Base-by-base conservation (phyloP, 108 stramenopile genomes). In the Ochromonas danica region DNA sequence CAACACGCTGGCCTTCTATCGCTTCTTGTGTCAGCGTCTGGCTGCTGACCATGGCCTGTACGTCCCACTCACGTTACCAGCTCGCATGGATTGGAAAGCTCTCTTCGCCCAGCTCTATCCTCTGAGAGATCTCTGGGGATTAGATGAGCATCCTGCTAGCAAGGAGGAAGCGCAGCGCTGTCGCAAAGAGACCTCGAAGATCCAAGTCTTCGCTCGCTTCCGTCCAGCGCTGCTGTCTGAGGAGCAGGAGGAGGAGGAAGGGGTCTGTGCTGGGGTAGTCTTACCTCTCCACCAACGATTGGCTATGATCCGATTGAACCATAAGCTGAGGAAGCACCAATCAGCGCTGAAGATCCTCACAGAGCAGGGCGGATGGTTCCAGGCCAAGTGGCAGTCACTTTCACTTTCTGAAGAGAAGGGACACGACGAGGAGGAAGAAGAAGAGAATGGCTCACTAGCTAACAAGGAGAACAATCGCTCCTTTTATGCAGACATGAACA, bases 221-320 rank as follows among this genome's bases (percentile, higher is more conserved):
- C 36, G 72, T 10, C 72, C 72, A 10, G 31, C 6, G 6, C 17
- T 14, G 6, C 10, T 36, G 6, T 10, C 6, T 33, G 31, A 28
- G 33, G 63, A 67, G 3, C 6, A 51, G 6, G 45, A 51, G 6
- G 45, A 51, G 6, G 22, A 51, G 6, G 45, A 51, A 14, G 45
- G 22, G 6, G 45, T 22, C 45, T 6, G 22, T 51, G 14, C 6
- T 51, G 72, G 31, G 10, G 51, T 75, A 10, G 38, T 33, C 14
- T 60, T 75, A 22, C 72, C 72, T 42, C 72, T 75, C 14, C 72
- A 75, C 51, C 72, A 75, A 36, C 25, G 31, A 31, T 60, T 75
- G 43, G 72, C 72, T 3, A 45, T 75, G 72, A 75, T 75, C 6
- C 14, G 51, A 27, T 35, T 75, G 72, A 35, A 6, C 10, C 51